phyloP scores from a whole-genome alignment of 225 moss, liverwort and hornwort species.

The Physcomitrellopsis africana region DNA sequence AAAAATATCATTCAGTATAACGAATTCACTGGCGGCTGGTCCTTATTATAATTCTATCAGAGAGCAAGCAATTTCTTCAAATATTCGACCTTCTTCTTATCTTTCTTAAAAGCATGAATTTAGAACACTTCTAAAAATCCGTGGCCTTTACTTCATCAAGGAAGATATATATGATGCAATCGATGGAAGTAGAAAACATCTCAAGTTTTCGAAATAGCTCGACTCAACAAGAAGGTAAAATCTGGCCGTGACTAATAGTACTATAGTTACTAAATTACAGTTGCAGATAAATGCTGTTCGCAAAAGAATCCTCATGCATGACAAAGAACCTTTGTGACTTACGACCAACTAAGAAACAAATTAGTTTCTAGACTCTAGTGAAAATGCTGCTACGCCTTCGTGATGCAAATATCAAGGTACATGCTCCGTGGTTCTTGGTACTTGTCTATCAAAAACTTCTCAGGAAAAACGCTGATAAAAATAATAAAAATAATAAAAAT shows the following conservation, averaged over 20 bases:
- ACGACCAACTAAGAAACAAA: not conserved
- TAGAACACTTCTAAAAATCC: not conserved
- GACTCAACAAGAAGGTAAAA: constrained; percentile 2
- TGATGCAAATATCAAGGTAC: not conserved
- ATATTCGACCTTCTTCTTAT: not conserved
- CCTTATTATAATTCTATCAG: constrained; percentile 1
- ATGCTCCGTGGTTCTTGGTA: not conserved
- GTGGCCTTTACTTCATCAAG: not conserved
- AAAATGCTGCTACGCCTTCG: constrained; percentile 1
- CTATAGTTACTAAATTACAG: constrained; percentile 2
- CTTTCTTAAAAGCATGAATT: not conserved
- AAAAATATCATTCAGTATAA: not conserved
- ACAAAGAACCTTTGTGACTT: not conserved
- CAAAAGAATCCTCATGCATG: not conserved
- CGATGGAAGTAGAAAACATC: not conserved
- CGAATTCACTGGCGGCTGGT: not conserved
- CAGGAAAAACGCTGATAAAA: not conserved
- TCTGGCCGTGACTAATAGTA: not conserved
- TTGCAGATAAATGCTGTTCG: not conserved
- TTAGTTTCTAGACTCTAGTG: not conserved
- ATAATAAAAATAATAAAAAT: constrained; percentile 10
- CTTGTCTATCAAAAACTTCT: not conserved
- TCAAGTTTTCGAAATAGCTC: not conserved
- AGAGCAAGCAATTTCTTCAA: not conserved
- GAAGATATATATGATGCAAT: not conserved